phyloP scores from a whole-genome alignment of 169 alveolate genomes.

The Babesia sp. region DNA sequence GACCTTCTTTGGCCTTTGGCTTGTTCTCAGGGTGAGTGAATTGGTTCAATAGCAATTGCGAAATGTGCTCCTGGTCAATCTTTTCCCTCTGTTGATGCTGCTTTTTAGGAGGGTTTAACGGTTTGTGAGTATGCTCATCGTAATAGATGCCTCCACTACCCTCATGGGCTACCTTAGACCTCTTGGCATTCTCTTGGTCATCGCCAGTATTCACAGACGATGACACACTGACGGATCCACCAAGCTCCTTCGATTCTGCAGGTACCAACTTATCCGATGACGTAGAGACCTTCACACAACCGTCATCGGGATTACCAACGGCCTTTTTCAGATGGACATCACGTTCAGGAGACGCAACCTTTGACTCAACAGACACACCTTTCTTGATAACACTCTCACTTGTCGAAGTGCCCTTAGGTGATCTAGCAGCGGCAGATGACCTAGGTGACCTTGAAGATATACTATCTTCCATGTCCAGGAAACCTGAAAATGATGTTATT shows the following conservation, averaged over 20 bases:
- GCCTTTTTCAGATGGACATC: not conserved
- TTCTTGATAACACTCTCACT: not conserved
- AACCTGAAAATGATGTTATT: slow-evolving; percentile 22
- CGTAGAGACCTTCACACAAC: not conserved
- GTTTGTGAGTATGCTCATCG: slow-evolving; percentile 68
- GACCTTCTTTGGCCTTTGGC: slow-evolving; percentile 56
- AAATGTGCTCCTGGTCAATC: slow-evolving; percentile 36
- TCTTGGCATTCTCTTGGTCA: slow-evolving; percentile 11
- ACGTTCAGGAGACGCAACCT: not conserved
- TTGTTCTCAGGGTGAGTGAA: slow-evolving; percentile 48
- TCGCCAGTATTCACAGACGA: not conserved
- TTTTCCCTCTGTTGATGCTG: slow-evolving; percentile 32
- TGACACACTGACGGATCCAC: not conserved
- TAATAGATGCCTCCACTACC: slow-evolving; percentile 14
- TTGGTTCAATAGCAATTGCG: slow-evolving; percentile 64
- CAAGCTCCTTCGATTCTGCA: not conserved
- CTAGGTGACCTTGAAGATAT: not conserved
- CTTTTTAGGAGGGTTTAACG: slow-evolving; percentile 75
- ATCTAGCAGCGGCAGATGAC: slow-evolving; percentile 22
- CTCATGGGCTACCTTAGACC: not conserved
- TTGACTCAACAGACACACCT: not conserved
- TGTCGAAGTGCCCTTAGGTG: not conserved
- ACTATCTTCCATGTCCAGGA: not conserved
- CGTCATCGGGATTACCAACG: slow-evolving; percentile 30
- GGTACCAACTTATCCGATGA: not conserved